Base-by-base conservation (phyloP, 768 basidiomycete genomes). In the Pisolithus albus region DNA sequence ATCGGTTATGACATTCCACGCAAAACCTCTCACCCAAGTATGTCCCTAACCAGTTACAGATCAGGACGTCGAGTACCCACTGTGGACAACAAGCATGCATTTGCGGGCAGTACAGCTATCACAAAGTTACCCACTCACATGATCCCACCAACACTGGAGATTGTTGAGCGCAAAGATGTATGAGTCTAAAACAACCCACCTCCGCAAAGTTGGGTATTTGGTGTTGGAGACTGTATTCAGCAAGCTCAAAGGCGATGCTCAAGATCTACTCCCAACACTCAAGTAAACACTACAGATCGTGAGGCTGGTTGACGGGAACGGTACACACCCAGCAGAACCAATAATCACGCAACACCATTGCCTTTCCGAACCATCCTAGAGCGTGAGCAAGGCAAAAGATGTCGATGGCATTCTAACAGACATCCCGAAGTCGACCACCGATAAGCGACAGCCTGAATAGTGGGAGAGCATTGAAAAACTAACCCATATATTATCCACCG, bases 361-460 rank as follows among this genome's bases (percentile, higher is more conserved):
- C 90, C 67, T 93, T 93, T 40, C 90, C 89, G 64, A 90, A 92
- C 90, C 90, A 93, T 5, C 90, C 90, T 45, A 92, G 64, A 37
- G 88, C 71, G 64, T 93, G 90, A 26, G 90, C 90, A 16, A 92
- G 58, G 61, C 89, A 92, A 64, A 93, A 93, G 50, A 92, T 84
- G 62, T 93, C 90, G 28, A 93, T 65, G 4, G 90, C 86, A 61
- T 85, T 78, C 86, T 91, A 56, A 2, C 2, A 39, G 5, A 47
- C 40, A 46, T 18, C 39, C 7, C 28, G 15, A 47, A 21, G 11
- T 30, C 7, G 6, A 47, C 32, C 9, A 18, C 13, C 18, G 32
- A 37, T 47, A 32, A 47, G 21, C 47, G 46, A 54, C 46, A 58
- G 18, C 9, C 23, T 15, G 5, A 30, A 23, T 28, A 50, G 36